Percentiles rank a stretch among this genome's conserved stretches.
Evolutionary conservation across 305 asterid species (phyloP).

Genomic region (Solanum hybrid): DNA sequence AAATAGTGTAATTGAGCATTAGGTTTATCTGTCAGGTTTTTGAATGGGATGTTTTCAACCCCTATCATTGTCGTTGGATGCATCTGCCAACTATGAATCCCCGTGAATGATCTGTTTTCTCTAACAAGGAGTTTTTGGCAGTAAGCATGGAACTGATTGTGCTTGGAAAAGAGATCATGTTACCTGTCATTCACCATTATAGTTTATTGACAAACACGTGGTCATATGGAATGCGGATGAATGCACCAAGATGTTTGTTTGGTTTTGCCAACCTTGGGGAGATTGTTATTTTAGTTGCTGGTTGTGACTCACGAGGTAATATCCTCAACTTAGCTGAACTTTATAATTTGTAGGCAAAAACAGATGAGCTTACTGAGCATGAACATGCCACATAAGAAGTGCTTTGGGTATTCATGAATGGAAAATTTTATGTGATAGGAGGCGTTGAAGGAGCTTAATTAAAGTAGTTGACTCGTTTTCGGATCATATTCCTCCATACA

Average conservation of each 20-base stretch:
- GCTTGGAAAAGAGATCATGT: too few species aligned
- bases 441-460: constrained; percentile 54
- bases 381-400: constrained; percentile 68
- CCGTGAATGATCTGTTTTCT: neutral
- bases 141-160: too few species aligned
- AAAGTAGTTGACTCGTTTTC: constrained; percentile 35
- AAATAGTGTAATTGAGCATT: too few species aligned
- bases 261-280: too few species aligned
- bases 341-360: constrained; percentile 48
- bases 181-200: too few species aligned
- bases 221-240: too few species aligned
- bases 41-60: too few species aligned
- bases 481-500: constrained; percentile 76
- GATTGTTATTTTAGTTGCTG: too few species aligned
- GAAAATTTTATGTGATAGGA: constrained; percentile 44
- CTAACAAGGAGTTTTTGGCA: fast-evolving
- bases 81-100: neutral
- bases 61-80: neutral
- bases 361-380: constrained; percentile 49
- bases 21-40: too few species aligned
- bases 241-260: too few species aligned
- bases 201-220: too few species aligned
- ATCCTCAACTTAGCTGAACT: constrained; percentile 41
- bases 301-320: too few species aligned
- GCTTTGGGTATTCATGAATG: constrained; percentile 47